A percentile compares a stretch with the other conserved stretches of the same genome.
These are phyloP conservation scores for Mimosa pudica DNA, from an alignment of 306 rosid genomes.

Conservation along the genomic window DNA sequence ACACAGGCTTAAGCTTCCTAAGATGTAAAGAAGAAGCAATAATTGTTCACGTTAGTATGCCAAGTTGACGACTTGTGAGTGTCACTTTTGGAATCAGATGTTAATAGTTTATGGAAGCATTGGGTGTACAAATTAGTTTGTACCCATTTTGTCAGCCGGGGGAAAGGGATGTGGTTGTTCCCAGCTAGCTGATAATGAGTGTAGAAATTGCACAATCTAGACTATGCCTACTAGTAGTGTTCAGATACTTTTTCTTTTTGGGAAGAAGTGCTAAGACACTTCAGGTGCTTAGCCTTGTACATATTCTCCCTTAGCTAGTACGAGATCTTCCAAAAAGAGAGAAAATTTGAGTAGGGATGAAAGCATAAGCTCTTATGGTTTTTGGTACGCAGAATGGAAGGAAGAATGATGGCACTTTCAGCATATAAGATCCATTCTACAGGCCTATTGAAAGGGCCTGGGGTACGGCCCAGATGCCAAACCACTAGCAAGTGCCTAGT, in stretches of 20 bases:
- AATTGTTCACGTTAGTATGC: background rate
- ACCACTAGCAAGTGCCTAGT: too few species aligned
- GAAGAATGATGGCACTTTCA: background rate
- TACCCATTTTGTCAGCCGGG: background rate
- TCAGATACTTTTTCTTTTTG: background rate
- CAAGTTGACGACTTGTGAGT: background rate
- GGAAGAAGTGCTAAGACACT: background rate
- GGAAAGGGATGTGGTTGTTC: background rate
- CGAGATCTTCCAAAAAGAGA: background rate
- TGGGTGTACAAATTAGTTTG: conserved; percentile 11
- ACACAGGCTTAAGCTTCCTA: too few species aligned
- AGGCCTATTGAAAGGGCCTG: background rate
- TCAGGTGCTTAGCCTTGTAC: conserved; percentile 6
- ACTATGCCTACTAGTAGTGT: conserved; percentile 2
- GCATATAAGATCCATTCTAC: background rate
- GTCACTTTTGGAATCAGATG: background rate
- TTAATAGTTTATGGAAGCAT: conserved; percentile 4
- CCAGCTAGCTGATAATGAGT: background rate
- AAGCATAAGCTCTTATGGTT: background rate
- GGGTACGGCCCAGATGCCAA: background rate
- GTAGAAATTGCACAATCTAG: background rate
- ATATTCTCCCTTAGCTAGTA: background rate
- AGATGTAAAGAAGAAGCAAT: background rate
- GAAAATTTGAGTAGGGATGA: background rate
- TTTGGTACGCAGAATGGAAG: background rate